phyloP scores from a whole-genome alignment of 176 grass and related monocot genomes.

The Bonia amplexicaulis region DNA sequence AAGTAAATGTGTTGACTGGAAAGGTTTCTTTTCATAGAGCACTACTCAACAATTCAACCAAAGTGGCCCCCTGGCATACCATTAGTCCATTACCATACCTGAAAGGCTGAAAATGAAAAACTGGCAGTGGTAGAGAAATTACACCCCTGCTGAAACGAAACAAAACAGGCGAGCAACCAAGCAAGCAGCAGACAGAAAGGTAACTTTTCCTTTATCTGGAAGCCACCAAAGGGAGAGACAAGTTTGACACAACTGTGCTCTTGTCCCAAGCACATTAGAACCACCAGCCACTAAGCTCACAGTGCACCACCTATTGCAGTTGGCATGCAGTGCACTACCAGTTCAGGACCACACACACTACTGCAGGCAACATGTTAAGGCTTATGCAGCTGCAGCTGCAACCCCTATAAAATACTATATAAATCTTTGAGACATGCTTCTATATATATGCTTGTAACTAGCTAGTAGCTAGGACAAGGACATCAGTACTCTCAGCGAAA shows the following conservation, averaged over 20 bases:
- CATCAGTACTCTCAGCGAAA: background rate
- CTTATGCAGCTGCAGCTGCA: conserved; percentile 11
- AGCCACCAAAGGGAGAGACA: conserved; percentile 28
- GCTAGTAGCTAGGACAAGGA: conserved; percentile 15
- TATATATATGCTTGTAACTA: background rate
- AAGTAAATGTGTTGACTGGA: background rate
- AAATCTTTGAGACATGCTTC: conserved; percentile 30
- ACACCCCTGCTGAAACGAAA: conserved; percentile 10
- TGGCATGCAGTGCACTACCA: background rate
- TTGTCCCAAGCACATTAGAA: background rate
- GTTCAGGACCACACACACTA: conserved; percentile 3
- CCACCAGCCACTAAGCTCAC: background rate
- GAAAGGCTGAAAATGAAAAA: conserved; percentile 18
- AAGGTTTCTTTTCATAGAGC: background rate
- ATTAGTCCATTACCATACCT: background rate
- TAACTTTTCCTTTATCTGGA: conserved; percentile 14
- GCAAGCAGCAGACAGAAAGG: background rate
- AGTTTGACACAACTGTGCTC: conserved; percentile 24
- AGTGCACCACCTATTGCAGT: conserved; percentile 9
- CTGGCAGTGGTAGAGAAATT: background rate
- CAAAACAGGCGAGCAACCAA: background rate
- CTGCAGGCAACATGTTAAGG: conserved; percentile 21
- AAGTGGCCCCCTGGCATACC: background rate
- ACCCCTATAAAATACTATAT: background rate
- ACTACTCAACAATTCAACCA: conserved; percentile 3